Base-by-base conservation (phyloP, 495 filamentous ascomycete species). In the Glutinoglossum americanum region DNA sequence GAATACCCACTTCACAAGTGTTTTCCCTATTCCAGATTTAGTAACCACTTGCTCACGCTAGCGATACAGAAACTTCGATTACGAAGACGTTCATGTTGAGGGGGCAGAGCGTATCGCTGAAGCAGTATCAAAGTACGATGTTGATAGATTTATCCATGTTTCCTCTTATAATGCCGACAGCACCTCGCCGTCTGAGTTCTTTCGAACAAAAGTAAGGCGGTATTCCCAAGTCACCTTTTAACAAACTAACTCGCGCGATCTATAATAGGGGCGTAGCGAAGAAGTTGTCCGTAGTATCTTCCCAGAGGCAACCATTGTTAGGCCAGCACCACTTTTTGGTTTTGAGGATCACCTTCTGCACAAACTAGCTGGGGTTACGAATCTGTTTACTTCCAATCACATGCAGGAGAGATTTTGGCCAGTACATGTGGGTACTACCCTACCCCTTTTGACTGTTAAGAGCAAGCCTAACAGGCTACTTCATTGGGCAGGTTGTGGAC, bases 241-340 rank as follows among this genome's bases (percentile, higher is more conserved):
- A 59, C n/a, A 5, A 35, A 47, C 26, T 35, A 13, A 35, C 23
- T 23, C 47, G 13, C 5, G 15, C 19, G 21, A 51, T 1, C 17
- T 48, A 7, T 25, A 19, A 44, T 41, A 57, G 87, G 83, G 88
- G 72, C 47, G 79, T 65, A 87, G 83, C 61, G 92, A 99, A 72
- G 74, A 83, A 65, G 79, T 90, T 21, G 90, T 78, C 44, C 83
- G 90, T 59, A 78, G 76, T 59, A 94, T 99, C 69, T 99, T 89
- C 74, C 93, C 92, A 13, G 92, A 99, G 70, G 94, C 92, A 21
- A 99, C 93, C 54, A 93, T 99, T 65, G 92, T 99, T 62, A 81
- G 92, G 53, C 92, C 92, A 41, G 84, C 89, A 10, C 92, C 92
- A 15, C 78, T 94, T 71, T 99, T 89, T 68, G 92, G 92, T 44